phyloP scores from a whole-genome alignment of 2,329 filamentous ascomycete genomes.

The Ophiostoma angusticollis region DNA sequence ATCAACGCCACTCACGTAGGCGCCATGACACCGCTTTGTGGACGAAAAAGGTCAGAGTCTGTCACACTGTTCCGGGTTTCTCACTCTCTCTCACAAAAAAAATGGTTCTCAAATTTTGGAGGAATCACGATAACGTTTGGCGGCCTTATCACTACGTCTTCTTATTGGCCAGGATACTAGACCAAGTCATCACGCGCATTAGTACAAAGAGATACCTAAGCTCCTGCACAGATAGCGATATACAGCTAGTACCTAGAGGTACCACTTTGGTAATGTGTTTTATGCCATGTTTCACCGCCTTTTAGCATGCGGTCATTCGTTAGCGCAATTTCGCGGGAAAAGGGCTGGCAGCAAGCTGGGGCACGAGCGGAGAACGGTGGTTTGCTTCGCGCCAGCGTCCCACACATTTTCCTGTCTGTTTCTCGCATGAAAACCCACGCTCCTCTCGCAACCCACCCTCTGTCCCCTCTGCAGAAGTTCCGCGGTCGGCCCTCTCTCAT shows the following conservation, averaged over 20 bases:
- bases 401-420: slow-evolving; percentile 10
- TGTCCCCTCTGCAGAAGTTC: background rate
- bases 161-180: too few relatives aligned
- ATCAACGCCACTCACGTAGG: slow-evolving; percentile 1
- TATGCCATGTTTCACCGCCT: background rate
- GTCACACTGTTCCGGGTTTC: too few relatives aligned
- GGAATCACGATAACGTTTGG: too few relatives aligned
- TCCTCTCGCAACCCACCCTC: slow-evolving; percentile 1
- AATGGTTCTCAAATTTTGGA: too few relatives aligned
- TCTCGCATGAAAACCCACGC: slow-evolving; percentile 4
- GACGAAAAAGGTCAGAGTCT: too few relatives aligned
- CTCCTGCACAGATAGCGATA: too few relatives aligned
- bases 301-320: slow-evolving; percentile 7
- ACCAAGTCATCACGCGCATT: too few relatives aligned
- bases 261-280: too few relatives aligned
- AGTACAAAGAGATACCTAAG: background rate
- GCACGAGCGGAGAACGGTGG: slow-evolving; percentile 3
- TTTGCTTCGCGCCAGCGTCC: slow-evolving; percentile 11
- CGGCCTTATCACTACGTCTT: too few relatives aligned
- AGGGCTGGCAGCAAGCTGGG: slow-evolving; percentile 6
- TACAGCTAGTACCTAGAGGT: background rate
- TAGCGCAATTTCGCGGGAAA: slow-evolving; percentile 7
- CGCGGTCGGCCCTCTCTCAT: background rate
- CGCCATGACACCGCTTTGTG: slow-evolving; percentile 8
- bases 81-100: too few relatives aligned